Conservation (phyloP, 164 flowering plant genomes). For the Buxus sempervirens region DNA sequence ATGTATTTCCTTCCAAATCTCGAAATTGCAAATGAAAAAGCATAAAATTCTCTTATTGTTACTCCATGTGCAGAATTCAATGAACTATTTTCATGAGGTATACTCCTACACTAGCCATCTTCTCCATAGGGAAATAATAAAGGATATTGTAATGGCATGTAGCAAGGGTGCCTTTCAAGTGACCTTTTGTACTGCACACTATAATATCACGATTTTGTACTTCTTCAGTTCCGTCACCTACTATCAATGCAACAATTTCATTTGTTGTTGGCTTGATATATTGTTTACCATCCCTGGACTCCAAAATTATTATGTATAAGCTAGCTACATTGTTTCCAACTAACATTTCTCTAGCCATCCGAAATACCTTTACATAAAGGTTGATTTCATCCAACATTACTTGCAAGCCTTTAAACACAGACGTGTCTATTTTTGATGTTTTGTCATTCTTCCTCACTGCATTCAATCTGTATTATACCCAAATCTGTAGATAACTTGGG, state of each 20-base stretch:
- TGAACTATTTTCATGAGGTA: background rate
- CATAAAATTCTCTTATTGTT: conserved; percentile 2
- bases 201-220: background rate
- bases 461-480: no score
- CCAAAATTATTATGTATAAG: background rate
- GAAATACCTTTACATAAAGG: no score
- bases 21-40: no score
- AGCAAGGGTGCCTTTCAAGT: no score
- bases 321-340: background rate
- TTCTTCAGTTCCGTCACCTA: background rate
- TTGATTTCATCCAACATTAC: background rate
- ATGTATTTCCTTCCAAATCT: no score
- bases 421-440: background rate
- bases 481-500: no score
- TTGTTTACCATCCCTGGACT: background rate
- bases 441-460: no score
- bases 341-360: background rate
- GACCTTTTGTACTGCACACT: no score
- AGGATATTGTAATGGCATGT: no score
- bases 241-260: background rate
- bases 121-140: no score
- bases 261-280: background rate
- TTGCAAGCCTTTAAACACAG: background rate
- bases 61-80: background rate
- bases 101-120: background rate